Evolutionary conservation across 2,329 filamentous ascomycete genomes (phyloP), one percentile per base, ranked within the genome.

Genomic region (Epichloe amarillans): DNA sequence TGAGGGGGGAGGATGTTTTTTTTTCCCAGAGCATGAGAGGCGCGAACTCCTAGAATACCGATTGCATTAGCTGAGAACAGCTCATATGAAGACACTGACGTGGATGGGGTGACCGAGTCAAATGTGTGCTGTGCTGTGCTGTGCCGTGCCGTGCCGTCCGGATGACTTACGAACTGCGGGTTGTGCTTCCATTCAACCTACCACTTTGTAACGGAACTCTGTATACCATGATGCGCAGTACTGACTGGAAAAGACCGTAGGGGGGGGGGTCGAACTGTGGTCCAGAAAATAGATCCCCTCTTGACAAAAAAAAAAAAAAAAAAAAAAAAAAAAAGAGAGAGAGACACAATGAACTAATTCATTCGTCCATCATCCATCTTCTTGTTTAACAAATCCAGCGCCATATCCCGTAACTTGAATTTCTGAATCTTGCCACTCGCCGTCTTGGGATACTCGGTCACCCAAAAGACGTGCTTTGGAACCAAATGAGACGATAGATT

Each of bases 371-470:
- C 17, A 7, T 17, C 15, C 26, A 19, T 15, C 39, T 40, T 46
- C n/a, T 42, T 26, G 17, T 52, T 50, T 3, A 71, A 47, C 7
- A 69, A 47, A 55, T 68, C 64, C 57, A 63, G 66, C 1, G 73
- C 90, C 60, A 76, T 70, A 15, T 89, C 84, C 61, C 80, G 78
- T 60, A 97, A 66, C 70, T 84, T 91, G 64, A 86, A 96, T 71
- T 97, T 96, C 70, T 95, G 88, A 51, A 97, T 90, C 78, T 98
- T 98, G 23, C 91, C 91, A 64, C 88, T 95, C 5, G 89, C 86
- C 37, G 93, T 98, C 76, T 95, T 96, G 19, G 91, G 91, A 64
- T 87, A 94, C n/a, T 82, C 79, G 1, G 83, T 75, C 0, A 86
- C 74, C 77, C 86, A 95, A 63, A 95, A 95, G n/a, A 97, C 77